Percentiles rank a stretch among this genome's conserved stretches.
Evolutionary conservation across 2,329 filamentous ascomycete genomes (phyloP).

Genomic region (Aureobasidium zeae): DNA sequence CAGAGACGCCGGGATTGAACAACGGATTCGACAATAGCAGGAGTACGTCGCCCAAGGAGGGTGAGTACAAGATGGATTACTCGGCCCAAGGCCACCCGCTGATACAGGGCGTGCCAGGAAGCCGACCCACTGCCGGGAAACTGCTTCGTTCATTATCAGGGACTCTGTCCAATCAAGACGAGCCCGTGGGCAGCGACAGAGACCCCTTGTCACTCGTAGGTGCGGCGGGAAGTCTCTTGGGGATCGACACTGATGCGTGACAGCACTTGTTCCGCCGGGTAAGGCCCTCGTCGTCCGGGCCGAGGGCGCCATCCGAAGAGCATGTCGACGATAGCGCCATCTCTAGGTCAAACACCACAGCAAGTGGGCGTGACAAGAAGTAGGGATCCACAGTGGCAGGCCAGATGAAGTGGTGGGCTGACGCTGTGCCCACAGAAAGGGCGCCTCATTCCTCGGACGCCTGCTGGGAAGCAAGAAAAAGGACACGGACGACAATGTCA

Average conservation of each 20-base stretch:
- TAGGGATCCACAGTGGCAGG: constrained; percentile 1
- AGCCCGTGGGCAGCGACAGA: constrained; percentile 30
- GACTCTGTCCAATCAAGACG: constrained; percentile 15
- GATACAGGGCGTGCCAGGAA: constrained; percentile 11
- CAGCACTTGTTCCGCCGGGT: constrained; percentile 51
- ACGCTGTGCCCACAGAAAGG: constrained; percentile 56
- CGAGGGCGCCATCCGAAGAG: constrained; percentile 40
- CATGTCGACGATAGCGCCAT: constrained; percentile 7
- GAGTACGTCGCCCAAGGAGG: constrained; percentile 21
- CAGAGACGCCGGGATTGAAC: constrained; percentile 17
- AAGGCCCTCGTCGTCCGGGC: constrained; percentile 32
- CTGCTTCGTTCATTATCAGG: constrained; percentile 19
- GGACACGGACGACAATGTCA: constrained; percentile 23
- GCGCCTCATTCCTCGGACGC: constrained; percentile 80
- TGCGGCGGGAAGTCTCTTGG: constrained; percentile 22
- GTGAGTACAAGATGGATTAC: too few relatives aligned
- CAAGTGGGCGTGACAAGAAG: constrained; percentile 13
- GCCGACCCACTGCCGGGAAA: constrained; percentile 3
- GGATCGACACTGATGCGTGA: constrained; percentile 9
- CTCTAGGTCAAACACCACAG: constrained; percentile 11
- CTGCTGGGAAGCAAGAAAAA: constrained; percentile 74
- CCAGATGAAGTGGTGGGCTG: neutral
- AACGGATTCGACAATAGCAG: constrained; percentile 15
- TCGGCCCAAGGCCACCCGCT: too few relatives aligned
- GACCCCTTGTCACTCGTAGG: constrained; percentile 61